phyloP scores from a whole-genome alignment of 1,139 yeast genomes.

The Magnusiomyces clavatus region DNA sequence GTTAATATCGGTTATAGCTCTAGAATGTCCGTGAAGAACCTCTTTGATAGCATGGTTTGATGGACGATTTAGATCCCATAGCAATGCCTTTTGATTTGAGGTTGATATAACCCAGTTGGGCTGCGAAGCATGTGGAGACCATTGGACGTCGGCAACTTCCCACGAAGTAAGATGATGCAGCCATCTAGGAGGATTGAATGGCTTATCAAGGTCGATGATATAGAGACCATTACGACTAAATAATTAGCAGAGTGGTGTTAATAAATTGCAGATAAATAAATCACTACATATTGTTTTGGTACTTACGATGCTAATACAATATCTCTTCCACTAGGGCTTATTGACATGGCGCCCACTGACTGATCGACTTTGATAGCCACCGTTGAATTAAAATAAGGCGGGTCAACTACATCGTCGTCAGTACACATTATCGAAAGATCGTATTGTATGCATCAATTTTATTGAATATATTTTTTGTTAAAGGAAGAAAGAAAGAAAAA shows the following conservation, averaged over 20 bases:
- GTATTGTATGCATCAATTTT: no score
- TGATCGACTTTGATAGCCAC: conserved; percentile 82
- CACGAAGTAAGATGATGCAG: conserved; percentile 86
- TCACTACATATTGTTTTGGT: background rate
- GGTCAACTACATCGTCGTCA: no score
- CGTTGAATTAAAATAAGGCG: conserved; percentile 1
- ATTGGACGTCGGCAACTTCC: conserved; percentile 98
- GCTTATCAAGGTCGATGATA: conserved; percentile 89
- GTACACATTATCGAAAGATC: no score
- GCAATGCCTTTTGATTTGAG: conserved; percentile 86
- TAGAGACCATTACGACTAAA: conserved; percentile 65
- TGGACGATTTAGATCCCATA: conserved; percentile 83
- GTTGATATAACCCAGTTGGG: conserved; percentile 93
- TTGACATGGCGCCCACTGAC: conserved; percentile 87
- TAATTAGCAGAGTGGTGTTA: background rate
- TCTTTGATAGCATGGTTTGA: conserved; percentile 75
- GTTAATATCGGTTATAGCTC: conserved; percentile 94
- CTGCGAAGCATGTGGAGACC: conserved; percentile 84
- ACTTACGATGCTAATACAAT: conserved; percentile 76
- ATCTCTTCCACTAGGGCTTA: conserved; percentile 88
- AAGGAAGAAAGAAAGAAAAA: no score
- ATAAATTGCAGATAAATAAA: background rate
- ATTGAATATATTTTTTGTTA: no score
- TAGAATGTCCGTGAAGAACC: conserved; percentile 77
- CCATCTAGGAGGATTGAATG: conserved; percentile 92